These are phyloP conservation scores for Plectranthus barbatus DNA, from an alignment of 257 asterid genomes.

Conservation along the genomic window DNA sequence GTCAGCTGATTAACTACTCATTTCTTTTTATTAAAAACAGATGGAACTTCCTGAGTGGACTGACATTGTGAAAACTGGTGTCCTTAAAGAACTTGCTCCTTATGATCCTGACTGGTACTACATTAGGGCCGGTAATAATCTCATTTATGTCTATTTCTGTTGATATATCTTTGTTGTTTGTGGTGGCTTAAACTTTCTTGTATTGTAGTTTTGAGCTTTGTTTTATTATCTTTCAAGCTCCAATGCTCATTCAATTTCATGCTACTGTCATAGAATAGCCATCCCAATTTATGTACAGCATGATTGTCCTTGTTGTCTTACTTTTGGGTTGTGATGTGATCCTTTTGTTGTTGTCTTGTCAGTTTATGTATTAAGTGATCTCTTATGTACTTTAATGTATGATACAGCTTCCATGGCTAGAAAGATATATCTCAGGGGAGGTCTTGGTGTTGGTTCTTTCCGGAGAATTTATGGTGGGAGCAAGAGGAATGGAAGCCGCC, in stretches of 20 bases:
- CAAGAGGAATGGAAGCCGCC: conserved; percentile 72
- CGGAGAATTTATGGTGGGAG: conserved; percentile 80
- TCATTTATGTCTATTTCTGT: neutral
- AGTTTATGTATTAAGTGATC: no score
- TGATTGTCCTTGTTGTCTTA: neutral
- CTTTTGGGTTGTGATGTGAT: neutral
- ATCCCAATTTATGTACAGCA: neutral
- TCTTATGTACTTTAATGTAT: neutral
- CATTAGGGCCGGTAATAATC: conserved; percentile 74
- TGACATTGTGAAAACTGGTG: conserved; percentile 84
- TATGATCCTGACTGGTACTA: conserved; percentile 97
- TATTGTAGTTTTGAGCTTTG: neutral
- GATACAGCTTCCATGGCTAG: conserved; percentile 79
- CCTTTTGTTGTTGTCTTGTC: neutral
- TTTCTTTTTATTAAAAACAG: conserved; percentile 16
- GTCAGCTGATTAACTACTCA: neutral
- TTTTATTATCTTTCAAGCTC: neutral
- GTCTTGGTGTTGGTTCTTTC: conserved; percentile 81
- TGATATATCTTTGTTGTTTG: neutral
- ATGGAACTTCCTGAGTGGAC: conserved; percentile 97
- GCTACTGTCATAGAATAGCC: neutral
- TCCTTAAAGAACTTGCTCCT: conserved; percentile 82
- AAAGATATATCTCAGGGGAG: conserved; percentile 68
- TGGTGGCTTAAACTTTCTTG: neutral
- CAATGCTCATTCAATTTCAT: neutral